Conservation (phyloP, 371 early-diverging fungal genomes). For the Mortierella sp. region DNA sequence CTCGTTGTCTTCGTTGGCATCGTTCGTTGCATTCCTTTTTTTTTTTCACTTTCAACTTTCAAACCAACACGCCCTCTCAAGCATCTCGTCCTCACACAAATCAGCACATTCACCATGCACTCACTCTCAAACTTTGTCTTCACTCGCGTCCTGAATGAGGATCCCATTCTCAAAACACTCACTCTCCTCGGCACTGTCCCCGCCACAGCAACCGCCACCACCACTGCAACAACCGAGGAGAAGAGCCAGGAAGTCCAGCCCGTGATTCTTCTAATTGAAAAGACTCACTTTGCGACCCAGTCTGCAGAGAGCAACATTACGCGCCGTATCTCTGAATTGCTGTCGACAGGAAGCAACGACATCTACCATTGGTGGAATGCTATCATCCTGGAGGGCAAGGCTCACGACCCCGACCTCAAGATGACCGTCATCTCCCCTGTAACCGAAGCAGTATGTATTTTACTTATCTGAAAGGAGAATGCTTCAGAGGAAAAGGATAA, state of each 20-base stretch:
- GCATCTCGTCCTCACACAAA: background rate
- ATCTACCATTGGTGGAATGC: slow-evolving; percentile 75
- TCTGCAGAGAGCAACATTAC: slow-evolving; percentile 55
- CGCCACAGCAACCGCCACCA: background rate
- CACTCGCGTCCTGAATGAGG: slow-evolving; percentile 45
- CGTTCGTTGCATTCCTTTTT: background rate
- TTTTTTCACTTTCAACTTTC: background rate
- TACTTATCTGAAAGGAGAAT: background rate
- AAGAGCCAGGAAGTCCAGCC: slow-evolving; percentile 1
- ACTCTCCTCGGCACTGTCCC: slow-evolving; percentile 47
- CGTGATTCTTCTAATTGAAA: slow-evolving; percentile 66
- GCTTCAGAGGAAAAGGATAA: background rate
- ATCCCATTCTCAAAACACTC: slow-evolving; percentile 55
- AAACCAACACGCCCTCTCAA: background rate
- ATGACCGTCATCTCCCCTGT: slow-evolving; percentile 75
- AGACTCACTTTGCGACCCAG: slow-evolving; percentile 62
- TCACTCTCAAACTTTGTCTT: slow-evolving; percentile 41
- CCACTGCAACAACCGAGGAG: background rate
- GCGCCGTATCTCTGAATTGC: slow-evolving; percentile 47
- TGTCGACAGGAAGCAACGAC: slow-evolving; percentile 66
- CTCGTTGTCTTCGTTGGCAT: background rate
- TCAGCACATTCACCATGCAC: slow-evolving; percentile 20
- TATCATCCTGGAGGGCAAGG: slow-evolving; percentile 31
- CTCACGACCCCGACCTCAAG: slow-evolving; percentile 63
- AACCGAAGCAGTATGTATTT: slow-evolving; percentile 60